A percentile compares a stretch with the other conserved stretches of the same genome.
phyloP scores from a whole-genome alignment of 306 rosid species.

The Macrotyloma uniflorum region DNA sequence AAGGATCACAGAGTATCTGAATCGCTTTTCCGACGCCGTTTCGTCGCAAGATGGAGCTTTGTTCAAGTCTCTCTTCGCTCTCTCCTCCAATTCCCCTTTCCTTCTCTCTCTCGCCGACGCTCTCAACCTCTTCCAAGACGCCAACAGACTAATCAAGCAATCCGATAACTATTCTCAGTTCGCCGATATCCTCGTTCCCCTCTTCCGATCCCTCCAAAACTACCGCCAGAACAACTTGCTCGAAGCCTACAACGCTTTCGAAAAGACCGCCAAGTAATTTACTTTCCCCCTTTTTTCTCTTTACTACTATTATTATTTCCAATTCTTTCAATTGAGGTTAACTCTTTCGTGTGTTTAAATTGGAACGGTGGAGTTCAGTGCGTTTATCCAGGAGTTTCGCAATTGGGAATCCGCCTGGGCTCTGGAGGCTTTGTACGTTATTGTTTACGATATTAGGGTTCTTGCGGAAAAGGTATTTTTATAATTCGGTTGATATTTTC shows the following conservation, averaged over 20 bases:
- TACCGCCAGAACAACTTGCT: conserved; percentile 57
- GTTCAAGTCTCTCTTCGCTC: conserved; percentile 69
- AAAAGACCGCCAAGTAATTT: conserved; percentile 85
- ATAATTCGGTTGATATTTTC: background rate
- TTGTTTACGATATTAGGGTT: conserved; percentile 88
- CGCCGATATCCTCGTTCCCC: conserved; percentile 61
- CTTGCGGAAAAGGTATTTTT: conserved; percentile 81
- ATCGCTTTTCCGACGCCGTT: conserved; percentile 75
- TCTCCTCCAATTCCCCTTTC: conserved; percentile 65
- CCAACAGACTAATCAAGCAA: conserved; percentile 70
- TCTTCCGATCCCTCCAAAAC: conserved; percentile 78
- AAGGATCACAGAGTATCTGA: conserved; percentile 77
- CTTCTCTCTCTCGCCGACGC: conserved; percentile 80
- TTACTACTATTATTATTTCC: background rate
- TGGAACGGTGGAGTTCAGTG: conserved; percentile 58
- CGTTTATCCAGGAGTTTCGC: conserved; percentile 92
- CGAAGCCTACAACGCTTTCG: conserved; percentile 81
- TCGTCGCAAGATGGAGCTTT: conserved; percentile 71
- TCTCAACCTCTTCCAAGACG: conserved; percentile 74
- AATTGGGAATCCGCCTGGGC: conserved; percentile 99
- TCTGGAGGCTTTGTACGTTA: conserved; percentile 71
- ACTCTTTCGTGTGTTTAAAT: background rate
- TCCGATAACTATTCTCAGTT: conserved; percentile 67
- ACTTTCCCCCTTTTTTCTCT: background rate
- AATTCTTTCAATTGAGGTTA: background rate